Evolutionary conservation across 1,139 yeast species (phyloP).

Genomic region (Pichia sp.): DNA sequence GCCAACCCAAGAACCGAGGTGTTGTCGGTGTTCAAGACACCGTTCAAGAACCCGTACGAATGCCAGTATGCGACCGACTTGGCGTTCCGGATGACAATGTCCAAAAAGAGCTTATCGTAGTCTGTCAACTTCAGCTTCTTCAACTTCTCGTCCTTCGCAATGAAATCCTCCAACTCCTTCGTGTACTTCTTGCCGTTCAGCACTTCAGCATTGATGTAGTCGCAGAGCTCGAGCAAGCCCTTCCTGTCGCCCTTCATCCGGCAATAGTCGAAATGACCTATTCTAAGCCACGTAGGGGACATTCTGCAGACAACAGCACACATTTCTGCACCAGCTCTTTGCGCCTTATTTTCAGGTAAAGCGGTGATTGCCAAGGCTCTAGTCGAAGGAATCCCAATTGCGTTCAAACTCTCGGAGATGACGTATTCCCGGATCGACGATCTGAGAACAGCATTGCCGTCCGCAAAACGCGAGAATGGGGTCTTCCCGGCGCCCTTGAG

Average conservation of each 20-base stretch:
- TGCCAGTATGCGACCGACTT: slow-evolving; percentile 82
- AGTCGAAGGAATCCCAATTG: slow-evolving; percentile 82
- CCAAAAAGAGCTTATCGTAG: slow-evolving; percentile 69
- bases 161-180: slow-evolving; percentile 17
- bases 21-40: slow-evolving; percentile 92
- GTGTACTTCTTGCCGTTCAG: slow-evolving; percentile 39
- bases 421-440: slow-evolving; percentile 86
- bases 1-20: slow-evolving; percentile 83
- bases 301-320: slow-evolving; percentile 85
- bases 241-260: slow-evolving; percentile 67
- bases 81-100: slow-evolving; percentile 70
- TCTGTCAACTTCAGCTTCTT: slow-evolving; percentile 40
- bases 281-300: slow-evolving; percentile 81
- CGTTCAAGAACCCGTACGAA: slow-evolving; percentile 86
- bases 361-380: slow-evolving; percentile 71
- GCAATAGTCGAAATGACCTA: slow-evolving; percentile 87
- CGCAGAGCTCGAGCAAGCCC: slow-evolving; percentile 60
- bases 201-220: slow-evolving; percentile 68
- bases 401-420: slow-evolving; percentile 75
- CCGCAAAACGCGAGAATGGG: slow-evolving; percentile 91
- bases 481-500: slow-evolving; percentile 90
- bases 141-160: slow-evolving; percentile 16
- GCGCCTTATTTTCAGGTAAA: slow-evolving; percentile 74
- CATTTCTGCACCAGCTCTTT: slow-evolving; percentile 64
- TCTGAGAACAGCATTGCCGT: slow-evolving; percentile 88